A percentile compares a stretch with the other conserved stretches of the same genome.
Evolutionary conservation across 2,329 filamentous ascomycete species (phyloP).

Genomic region (Chalara sp.): DNA sequence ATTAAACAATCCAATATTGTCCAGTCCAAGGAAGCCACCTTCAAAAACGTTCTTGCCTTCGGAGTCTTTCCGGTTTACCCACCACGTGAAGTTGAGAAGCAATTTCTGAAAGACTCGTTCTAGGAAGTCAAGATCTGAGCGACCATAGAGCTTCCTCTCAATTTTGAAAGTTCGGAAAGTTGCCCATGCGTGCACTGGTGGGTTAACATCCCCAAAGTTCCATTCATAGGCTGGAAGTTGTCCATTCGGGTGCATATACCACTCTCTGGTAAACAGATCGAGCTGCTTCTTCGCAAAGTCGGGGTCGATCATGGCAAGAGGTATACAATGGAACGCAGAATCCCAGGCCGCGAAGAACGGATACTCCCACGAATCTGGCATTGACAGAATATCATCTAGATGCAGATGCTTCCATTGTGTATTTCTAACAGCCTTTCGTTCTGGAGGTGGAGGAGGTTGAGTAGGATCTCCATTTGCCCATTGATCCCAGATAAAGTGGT

Average conservation of each 20-base stretch:
- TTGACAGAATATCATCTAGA: constrained; percentile 89
- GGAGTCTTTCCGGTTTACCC: constrained; percentile 93
- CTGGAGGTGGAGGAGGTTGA: constrained; percentile 77
- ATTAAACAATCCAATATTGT: constrained; percentile 98
- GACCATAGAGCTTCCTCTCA: constrained; percentile 92
- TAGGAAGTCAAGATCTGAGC: constrained; percentile 90
- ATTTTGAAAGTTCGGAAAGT: constrained; percentile 97
- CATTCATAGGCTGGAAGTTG: constrained; percentile 90
- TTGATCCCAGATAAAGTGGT: constrained; percentile 95
- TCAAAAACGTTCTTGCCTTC: constrained; percentile 98
- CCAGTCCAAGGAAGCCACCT: constrained; percentile 87
- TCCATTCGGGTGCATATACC: constrained; percentile 98
- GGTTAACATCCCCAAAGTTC: constrained; percentile 97
- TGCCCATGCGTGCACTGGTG: constrained; percentile 93
- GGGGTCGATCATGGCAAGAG: constrained; percentile 92
- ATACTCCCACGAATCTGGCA: constrained; percentile 99
- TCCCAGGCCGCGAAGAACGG: constrained; percentile 98
- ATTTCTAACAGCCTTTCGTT: constrained; percentile 77
- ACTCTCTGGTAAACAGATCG: constrained; percentile 90
- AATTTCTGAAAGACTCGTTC: constrained; percentile 96
- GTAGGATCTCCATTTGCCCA: constrained; percentile 92
- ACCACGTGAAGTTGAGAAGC: constrained; percentile 96
- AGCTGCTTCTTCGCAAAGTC: constrained; percentile 98
- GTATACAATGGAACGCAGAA: constrained; percentile 93
- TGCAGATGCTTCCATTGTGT: constrained; percentile 91